These are phyloP conservation scores for Plasmodium chabaudi DNA, from an alignment of 169 alveolate genomes.

Conservation along the genomic window DNA sequence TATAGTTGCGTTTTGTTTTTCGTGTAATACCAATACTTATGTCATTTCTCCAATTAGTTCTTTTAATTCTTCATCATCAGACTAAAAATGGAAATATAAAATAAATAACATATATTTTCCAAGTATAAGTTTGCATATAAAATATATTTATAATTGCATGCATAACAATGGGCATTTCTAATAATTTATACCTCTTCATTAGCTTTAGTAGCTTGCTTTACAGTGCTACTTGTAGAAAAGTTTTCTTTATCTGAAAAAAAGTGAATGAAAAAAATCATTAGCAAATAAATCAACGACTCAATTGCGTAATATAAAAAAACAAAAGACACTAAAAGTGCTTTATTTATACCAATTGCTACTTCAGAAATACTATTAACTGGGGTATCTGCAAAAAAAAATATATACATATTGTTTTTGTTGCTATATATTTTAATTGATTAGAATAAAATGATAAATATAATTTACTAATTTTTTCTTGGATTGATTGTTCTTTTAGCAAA, in stretches of 20 bases:
- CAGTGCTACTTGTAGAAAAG: conserved; percentile 1
- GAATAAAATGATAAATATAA: neutral
- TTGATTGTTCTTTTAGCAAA: conserved; percentile 57
- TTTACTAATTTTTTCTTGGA: conserved; percentile 72
- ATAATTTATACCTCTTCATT: conserved; percentile 54
- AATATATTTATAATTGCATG: neutral
- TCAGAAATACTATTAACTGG: conserved; percentile 53
- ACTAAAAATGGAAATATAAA: conserved; percentile 15
- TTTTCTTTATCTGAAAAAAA: conserved; percentile 11
- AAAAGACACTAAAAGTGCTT: neutral
- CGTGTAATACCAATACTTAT: neutral
- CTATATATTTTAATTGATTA: neutral
- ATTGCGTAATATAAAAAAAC: neutral
- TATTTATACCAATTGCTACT: conserved; percentile 23
- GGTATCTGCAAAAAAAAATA: conserved; percentile 24
- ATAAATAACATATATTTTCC: neutral
- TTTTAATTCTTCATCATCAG: conserved; percentile 75
- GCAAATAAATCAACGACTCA: neutral
- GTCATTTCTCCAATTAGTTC: conserved; percentile 77
- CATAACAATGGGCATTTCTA: neutral
- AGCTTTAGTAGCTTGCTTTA: conserved; percentile 3
- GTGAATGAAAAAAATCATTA: neutral
- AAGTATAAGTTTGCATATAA: neutral
- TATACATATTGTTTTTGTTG: neutral
- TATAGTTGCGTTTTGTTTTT: neutral